A percentile compares a stretch with the other conserved stretches of the same genome.
phyloP scores from a whole-genome alignment of 2,329 filamentous ascomycete genomes.

The Trichophyton rubrum region DNA sequence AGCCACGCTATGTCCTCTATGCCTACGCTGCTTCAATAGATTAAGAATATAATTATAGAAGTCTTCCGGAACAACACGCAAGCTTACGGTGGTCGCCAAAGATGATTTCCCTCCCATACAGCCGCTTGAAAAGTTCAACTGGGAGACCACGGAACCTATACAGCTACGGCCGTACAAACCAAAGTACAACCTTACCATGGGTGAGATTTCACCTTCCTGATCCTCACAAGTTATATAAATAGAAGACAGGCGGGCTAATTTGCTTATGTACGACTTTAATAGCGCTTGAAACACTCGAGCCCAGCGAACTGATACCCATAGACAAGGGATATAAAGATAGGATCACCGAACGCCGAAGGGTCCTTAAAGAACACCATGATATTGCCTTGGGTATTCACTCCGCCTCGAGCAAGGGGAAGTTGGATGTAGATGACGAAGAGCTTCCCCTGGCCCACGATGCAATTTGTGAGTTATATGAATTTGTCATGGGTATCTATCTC shows the following conservation, averaged over 20 bases:
- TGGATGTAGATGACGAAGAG: conserved; percentile 19
- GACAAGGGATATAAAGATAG: conserved; percentile 47
- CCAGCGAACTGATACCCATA: conserved; percentile 46
- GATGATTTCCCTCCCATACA: conserved; percentile 11
- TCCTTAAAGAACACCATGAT: conserved; percentile 35
- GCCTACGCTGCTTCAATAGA: not conserved
- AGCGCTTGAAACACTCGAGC: conserved; percentile 42
- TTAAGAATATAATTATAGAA: not conserved
- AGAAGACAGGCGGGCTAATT: not conserved
- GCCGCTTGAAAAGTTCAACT: conserved; percentile 40
- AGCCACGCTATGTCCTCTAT: not conserved
- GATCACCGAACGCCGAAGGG: conserved; percentile 36
- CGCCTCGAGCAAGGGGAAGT: conserved; percentile 6
- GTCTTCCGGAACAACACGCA: not conserved
- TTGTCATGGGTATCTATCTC: conserved; percentile 43
- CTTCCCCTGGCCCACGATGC: conserved; percentile 31
- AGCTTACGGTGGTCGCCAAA: not conserved
- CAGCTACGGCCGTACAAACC: conserved; percentile 47
- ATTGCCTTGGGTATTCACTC: conserved; percentile 29
- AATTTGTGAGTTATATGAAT: conserved; percentile 46
- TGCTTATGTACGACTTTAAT: conserved; percentile 5
- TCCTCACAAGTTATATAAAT: not conserved
- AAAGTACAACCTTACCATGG: conserved; percentile 53
- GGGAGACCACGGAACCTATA: conserved; percentile 39
- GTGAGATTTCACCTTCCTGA: conserved; percentile 26